Base-by-base conservation (phyloP, 108 stramenopile species). In the Hondaea fermentalgiana region DNA sequence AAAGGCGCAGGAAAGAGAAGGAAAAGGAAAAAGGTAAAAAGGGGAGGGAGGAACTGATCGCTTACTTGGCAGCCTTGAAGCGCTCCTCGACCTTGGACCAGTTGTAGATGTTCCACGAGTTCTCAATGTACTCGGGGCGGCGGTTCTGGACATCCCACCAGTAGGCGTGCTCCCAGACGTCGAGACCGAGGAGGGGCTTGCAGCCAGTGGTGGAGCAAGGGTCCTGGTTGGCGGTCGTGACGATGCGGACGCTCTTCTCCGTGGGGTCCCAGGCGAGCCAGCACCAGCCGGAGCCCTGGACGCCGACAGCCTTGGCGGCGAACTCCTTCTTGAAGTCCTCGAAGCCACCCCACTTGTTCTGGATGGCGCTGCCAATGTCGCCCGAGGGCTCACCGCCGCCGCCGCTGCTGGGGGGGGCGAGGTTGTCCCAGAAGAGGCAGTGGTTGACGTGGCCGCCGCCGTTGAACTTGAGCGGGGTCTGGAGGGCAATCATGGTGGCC, bases 151-250 rank as follows among this genome's bases (percentile, higher is more conserved):
- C 98, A 93, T 99, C 96, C 89, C 98, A 96, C 93, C 97, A 98
- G 95, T 98, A 98, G 19, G 98, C 98, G 92, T 97, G 97, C 91
- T 99, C 99, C 99, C 99, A 99, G 44, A 99, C 98, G 92, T 98
- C 99, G 92, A 99, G 97, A 42, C 99, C 99, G 25, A 98, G 90
- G 28, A 99, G 93, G 28, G 99, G 99, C 44, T 97, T 96, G 43
- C 98, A 95, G 23, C 99, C 99, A n/a, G 98, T 98, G 5, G 97
- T 98, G 16, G 97, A 96, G 60, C 98, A 94, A 28, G 99, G 99
- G 94, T 99, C 98, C 93, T 99, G 97, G 90, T 98, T 98, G 58
- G 97, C 91, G 90, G 96, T 95, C 44, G 97, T 96, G 43, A 96
- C 94, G 89, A 96, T 90, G 89, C 95, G 96, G 58, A 99, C 90